Evolutionary conservation across 345 rosid species (phyloP), one percentile per base, ranked within the genome.

Genomic region (Populus simonii): DNA sequence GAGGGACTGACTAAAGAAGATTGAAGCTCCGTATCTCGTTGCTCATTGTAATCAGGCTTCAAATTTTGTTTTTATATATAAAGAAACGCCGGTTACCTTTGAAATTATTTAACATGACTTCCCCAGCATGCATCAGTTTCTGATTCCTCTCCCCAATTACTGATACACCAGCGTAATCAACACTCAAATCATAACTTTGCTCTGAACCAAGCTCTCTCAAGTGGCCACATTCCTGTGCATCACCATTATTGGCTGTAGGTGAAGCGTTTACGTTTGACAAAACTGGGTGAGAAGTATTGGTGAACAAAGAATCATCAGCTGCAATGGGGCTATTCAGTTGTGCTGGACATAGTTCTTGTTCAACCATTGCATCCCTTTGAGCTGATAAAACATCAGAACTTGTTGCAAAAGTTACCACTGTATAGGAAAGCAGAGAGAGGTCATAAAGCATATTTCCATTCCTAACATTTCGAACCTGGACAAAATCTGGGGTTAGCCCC

Each of bases 31-130:
- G 39, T 71, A 83, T 51, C 75, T 53, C 82, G 85, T 72, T 66
- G 77, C 35, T 72, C 79, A 68, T 61, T 57, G 73, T 68, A 71
- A 66, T 31, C 36, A n/a, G 78, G 80, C 77, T 79, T 83, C 51
- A 79, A 75, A 76, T 38, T 8, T 35, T 74, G 85, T 31, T 38
- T 38, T 38, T 38, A 73, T 25, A 66, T 81, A 66, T 4, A 84
- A 27, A 53, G 80, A 59, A 65, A 68, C 38, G 22, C 45, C 68
- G 43, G 57, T 76, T 35, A 61, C 74, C 77, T 76, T 83, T 67
- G 74, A n/a, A 78, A 82, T 83, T 82, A 82, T 80, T 87, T 73
- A 88, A 84, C 79, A 86, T 13, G 83, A 82, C 86, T 27, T 81
- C 81, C 55, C 81, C 81, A 45, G 74, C 78, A 68, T 69, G 76